Evolutionary conservation across 306 rosid species (phyloP), one percentile per base, ranked within the genome.

Genomic region (Luffa aegyptiaca): DNA sequence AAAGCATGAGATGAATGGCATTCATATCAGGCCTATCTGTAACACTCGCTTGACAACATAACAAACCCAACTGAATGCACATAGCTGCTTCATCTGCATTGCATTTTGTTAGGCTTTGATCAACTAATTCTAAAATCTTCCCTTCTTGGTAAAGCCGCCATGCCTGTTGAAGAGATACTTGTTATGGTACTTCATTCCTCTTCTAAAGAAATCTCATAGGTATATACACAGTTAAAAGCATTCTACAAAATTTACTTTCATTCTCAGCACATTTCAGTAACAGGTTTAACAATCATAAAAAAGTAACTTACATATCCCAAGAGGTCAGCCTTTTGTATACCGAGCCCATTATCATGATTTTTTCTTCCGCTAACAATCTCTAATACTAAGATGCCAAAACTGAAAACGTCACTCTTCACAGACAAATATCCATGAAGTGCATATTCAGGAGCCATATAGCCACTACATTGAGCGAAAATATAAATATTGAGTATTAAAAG

Each of bases 381-480:
- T 75, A 94, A 72, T 53, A 94, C 88, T 86, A 94, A 73, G 45
- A 94, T 80, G 70, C 98, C 98, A 77, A 81, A 92, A 76, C 98
- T 94, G 86, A 94, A 94, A 82, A 93, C 96, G 80, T 93, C 97
- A 0, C 96, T 89, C 87, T 93, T 93, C 81, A 93, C 96, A 0
- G 97, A 93, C 36, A 93, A 81, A 76, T 90, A 93, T 75, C 98
- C 98, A 14, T 87, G 98, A 86, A 89, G 62, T 72, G 97, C 96
- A 59, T 93, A 93, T 85, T 93, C 98, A 49, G 98, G 98, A 2
- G 97, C 92, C 97, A 94, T 94, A 81, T 94, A 94, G 80, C 98
- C 98, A 70, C 98, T 94, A 71, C 81, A 85, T 41, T 26, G 8
- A 80, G 68, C 13, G 35, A 70, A 20, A 70, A 70, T 44, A 9